Evolutionary conservation across 2,329 filamentous ascomycete genomes (phyloP).

Genomic region (Fusarium sp.): DNA sequence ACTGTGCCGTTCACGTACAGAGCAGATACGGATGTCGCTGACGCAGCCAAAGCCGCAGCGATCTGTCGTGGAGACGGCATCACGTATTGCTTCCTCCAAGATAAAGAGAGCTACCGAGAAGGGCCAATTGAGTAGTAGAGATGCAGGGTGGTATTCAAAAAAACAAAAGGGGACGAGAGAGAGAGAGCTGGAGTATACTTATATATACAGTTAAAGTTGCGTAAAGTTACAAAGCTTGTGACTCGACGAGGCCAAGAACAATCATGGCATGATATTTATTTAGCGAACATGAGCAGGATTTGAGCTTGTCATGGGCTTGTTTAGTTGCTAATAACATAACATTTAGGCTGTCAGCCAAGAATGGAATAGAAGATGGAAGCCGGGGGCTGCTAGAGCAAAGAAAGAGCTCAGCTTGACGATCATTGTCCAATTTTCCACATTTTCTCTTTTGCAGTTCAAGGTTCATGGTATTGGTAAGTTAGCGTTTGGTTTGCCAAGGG

Average conservation of each 20-base stretch:
- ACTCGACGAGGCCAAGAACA: conserved; percentile 30
- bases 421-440: not conserved
- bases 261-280: conserved; percentile 28
- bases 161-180: not conserved
- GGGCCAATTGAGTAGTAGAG: conserved; percentile 1
- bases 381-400: not conserved
- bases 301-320: conserved; percentile 1
- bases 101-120: not conserved
- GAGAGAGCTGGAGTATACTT: conserved; percentile 12
- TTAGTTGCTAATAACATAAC: not conserved
- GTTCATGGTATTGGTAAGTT: not conserved
- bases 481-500: conserved; percentile 8
- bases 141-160: not conserved
- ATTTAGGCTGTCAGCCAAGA: conserved; percentile 18
- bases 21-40: conserved; percentile 49
- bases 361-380: conserved; percentile 9
- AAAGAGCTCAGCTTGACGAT: conserved; percentile 25
- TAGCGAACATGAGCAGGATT: conserved; percentile 28
- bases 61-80: conserved; percentile 43
- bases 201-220: not conserved
- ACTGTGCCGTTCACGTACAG: conserved; percentile 69
- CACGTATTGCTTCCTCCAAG: not conserved
- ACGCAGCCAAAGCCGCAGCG: conserved; percentile 42
- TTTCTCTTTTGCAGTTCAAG: not conserved
- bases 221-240: not conserved